phyloP scores from a whole-genome alignment of 108 stramenopile species.

The Fragilaria crotonensis region DNA sequence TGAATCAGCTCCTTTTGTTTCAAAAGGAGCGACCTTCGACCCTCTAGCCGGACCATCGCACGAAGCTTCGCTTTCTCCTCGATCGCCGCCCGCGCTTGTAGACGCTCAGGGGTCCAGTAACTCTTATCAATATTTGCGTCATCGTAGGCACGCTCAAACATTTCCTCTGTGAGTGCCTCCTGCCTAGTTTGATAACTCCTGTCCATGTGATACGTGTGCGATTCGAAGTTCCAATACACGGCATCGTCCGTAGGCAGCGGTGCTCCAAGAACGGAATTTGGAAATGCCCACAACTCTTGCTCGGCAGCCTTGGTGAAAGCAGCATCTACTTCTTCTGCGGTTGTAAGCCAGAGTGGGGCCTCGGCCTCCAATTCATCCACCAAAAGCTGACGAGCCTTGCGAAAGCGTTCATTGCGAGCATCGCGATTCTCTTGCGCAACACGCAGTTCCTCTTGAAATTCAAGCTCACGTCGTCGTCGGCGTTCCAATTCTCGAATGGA shows the following conservation, averaged over 20 bases:
- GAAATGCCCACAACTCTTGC: conserved; percentile 64
- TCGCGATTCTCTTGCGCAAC: conserved; percentile 46
- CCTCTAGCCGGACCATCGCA: conserved; percentile 60
- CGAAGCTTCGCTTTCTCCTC: conserved; percentile 70
- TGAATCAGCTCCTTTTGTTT: conserved; percentile 59
- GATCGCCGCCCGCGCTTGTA: conserved; percentile 31
- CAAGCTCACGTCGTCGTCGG: conserved; percentile 26
- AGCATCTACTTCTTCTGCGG: conserved; percentile 72
- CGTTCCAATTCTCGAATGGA: conserved; percentile 41
- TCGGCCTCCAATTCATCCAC: conserved; percentile 74
- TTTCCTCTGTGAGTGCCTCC: conserved; percentile 52
- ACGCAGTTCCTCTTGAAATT: conserved; percentile 61
- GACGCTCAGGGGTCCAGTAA: conserved; percentile 68
- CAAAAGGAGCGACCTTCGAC: conserved; percentile 50
- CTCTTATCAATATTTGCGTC: conserved; percentile 51
- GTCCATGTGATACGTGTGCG: conserved; percentile 60
- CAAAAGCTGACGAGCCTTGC: conserved; percentile 49
- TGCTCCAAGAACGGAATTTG: conserved; percentile 59
- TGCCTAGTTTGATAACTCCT: conserved; percentile 58
- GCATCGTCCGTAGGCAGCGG: conserved; percentile 64
- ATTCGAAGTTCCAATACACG: conserved; percentile 75
- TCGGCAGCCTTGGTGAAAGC: conserved; percentile 53
- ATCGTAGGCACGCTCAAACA: conserved; percentile 51
- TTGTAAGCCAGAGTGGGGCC: conserved; percentile 70
- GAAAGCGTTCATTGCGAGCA: conserved; percentile 34